Evolutionary conservation across 2,329 filamentous ascomycete genomes (phyloP).

Genomic region (Cercospora beticola): DNA sequence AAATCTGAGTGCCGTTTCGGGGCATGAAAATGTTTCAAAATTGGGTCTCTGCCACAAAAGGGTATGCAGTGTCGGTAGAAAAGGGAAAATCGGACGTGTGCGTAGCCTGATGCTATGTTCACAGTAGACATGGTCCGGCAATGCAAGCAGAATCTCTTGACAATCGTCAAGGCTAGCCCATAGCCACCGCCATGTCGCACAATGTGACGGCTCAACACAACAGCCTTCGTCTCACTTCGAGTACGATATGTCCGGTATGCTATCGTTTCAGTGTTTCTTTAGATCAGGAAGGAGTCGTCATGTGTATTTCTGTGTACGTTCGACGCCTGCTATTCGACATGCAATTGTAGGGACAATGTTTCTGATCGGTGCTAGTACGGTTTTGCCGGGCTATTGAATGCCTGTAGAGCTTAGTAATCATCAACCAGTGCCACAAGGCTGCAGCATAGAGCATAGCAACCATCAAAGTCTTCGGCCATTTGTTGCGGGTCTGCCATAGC

Average conservation of each 20-base stretch:
- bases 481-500: neutral
- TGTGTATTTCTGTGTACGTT: no score
- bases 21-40: neutral
- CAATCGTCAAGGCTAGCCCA: no score
- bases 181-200: no score
- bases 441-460: neutral
- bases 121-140: neutral
- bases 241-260: no score
- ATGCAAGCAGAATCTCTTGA: neutral
- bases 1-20: neutral
- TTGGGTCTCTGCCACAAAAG: neutral
- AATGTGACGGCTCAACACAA: no score
- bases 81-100: neutral
- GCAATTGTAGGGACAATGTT: no score
- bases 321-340: no score
- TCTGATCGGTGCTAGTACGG: neutral
- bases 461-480: neutral
- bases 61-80: neutral
- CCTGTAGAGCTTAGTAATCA: neutral
- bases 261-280: no score
- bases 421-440: neutral
- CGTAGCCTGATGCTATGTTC: neutral
- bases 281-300: no score
- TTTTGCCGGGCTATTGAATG: neutral
- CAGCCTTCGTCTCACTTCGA: no score